A percentile compares a stretch with the other conserved stretches of the same genome.
Evolutionary conservation across 805 yeast species (phyloP).

Genomic region (Osmozyma mogii): DNA sequence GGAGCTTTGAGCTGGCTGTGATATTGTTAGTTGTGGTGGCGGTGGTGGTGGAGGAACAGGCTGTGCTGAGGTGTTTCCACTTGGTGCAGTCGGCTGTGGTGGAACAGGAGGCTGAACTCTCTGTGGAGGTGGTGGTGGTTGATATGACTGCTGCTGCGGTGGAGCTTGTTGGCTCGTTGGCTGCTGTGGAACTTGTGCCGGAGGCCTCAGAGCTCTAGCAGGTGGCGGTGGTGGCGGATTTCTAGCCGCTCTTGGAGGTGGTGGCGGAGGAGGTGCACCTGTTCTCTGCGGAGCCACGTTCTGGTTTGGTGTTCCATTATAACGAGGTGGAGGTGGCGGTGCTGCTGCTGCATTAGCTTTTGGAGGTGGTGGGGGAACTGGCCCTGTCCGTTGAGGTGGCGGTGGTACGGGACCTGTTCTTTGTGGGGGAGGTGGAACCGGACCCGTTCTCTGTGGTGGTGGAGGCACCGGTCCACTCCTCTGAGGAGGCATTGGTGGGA

Average conservation of each 20-base stretch:
- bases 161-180: neutral
- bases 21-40: too few relatives aligned
- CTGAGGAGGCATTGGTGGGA: conserved; percentile 17
- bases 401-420: conserved; percentile 7
- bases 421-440: conserved; percentile 20
- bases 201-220: conserved; percentile 15
- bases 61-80: conserved; percentile 8
- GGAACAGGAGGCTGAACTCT: conserved; percentile 8
- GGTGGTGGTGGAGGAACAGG: conserved; percentile 9
- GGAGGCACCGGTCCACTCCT: conserved; percentile 9
- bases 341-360: conserved; percentile 10
- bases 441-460: conserved; percentile 1
- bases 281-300: conserved; percentile 3
- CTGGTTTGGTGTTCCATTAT: neutral
- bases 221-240: conserved; percentile 20
- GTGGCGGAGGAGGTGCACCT: conserved; percentile 11
- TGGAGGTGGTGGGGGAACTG: conserved; percentile 11
- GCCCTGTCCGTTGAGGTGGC: conserved; percentile 1
- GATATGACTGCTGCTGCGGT: conserved; percentile 1
- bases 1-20: too few relatives aligned
- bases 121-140: conserved; percentile 8
- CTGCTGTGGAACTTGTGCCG: conserved; percentile 6
- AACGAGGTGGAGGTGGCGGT: conserved; percentile 14
- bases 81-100: conserved; percentile 15
- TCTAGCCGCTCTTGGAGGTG: conserved; percentile 6